Evolutionary conservation across 169 alveolate species (phyloP), one percentile per base, ranked within the genome.

Genomic region (Plasmodium relictum): DNA sequence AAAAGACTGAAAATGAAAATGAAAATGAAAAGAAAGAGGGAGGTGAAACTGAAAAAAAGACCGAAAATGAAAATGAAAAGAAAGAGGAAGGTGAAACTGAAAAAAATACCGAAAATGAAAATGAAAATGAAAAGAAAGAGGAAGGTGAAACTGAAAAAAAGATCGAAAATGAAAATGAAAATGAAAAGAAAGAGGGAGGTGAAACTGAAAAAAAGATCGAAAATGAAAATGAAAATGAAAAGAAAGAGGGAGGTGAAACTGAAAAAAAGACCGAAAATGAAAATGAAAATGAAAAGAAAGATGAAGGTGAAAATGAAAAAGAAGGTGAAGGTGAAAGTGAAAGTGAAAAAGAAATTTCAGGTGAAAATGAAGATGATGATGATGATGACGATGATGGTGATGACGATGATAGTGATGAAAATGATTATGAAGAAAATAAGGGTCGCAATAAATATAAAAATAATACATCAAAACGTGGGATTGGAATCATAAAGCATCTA

Each of bases 401-500:
- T 24, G 14, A 71, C 18, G 85, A 37, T 12, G 37, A 71, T 18
- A 71, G 22, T 20, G 24, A 26, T 52, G 73, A 31, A 48, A 52
- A 74, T 61, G 88, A 74, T 31, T 6, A 41, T 74, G 88, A 58
- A 20, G 7, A 45, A 4, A 24, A n/a, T 39, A 56, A 41, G 10
- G 42, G 26, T 6, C 7, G 37, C 0, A 62, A 31, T 58, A 76
- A 78, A 63, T 48, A 78, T 20, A 65, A 62, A 20, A 78, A 45
- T 39, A 18, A 48, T 7, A 31, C 16, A 4, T 63, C 78, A 6
- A 26, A 63, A 44, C 63, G 63, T 58, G 68, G 37, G 0, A 63
- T 68, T 42, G 48, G 70, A 48, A 78, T n/a, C 65, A 10, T 78
- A 56, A 78, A 66, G 45, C 52, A 80, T 41, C 62, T 80, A 6